Evolutionary conservation across 176 grass and related monocot species (phyloP).

Genomic region (Juncus effusus): DNA sequence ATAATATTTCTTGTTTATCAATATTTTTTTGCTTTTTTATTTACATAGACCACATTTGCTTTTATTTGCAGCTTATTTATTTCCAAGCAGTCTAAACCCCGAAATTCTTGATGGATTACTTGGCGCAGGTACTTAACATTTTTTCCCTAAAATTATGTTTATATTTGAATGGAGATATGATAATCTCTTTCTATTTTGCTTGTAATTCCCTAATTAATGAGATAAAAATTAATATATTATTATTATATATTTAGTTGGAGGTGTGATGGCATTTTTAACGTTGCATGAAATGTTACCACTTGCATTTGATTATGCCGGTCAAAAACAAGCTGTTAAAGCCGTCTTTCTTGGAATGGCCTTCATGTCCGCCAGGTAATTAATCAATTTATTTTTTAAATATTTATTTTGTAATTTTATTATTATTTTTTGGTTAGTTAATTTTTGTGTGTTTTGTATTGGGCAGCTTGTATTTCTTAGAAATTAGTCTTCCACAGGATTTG

Average conservation of each 20-base stretch:
- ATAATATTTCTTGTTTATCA: neutral
- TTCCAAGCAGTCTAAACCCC: slow-evolving; percentile 75
- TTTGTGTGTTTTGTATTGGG: slow-evolving; percentile 14
- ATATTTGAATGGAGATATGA: neutral
- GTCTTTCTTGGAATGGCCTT: slow-evolving; percentile 97
- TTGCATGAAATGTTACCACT: slow-evolving; percentile 96
- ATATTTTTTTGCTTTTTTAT: slow-evolving; percentile 12
- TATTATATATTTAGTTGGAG: slow-evolving; percentile 55
- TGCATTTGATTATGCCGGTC: slow-evolving; percentile 96
- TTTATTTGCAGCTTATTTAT: slow-evolving; percentile 67
- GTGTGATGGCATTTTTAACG: slow-evolving; percentile 97
- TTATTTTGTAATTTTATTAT: slow-evolving; percentile 22
- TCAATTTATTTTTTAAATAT: slow-evolving; percentile 5
- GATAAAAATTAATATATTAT: too few species aligned
- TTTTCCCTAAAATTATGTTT: slow-evolving; percentile 6
- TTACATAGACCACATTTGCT: neutral
- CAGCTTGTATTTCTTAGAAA: slow-evolving; percentile 95
- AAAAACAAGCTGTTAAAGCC: slow-evolving; percentile 95
- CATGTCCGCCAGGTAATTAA: slow-evolving; percentile 90
- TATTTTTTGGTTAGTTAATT: neutral
- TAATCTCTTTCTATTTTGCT: too few species aligned
- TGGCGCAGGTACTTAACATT: slow-evolving; percentile 61
- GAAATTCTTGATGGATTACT: slow-evolving; percentile 96
- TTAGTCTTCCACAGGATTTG: slow-evolving; percentile 82
- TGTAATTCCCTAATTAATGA: too few species aligned